phyloP scores from a whole-genome alignment of 176 grass and related monocot species.

The Alloteropsis semialata region DNA sequence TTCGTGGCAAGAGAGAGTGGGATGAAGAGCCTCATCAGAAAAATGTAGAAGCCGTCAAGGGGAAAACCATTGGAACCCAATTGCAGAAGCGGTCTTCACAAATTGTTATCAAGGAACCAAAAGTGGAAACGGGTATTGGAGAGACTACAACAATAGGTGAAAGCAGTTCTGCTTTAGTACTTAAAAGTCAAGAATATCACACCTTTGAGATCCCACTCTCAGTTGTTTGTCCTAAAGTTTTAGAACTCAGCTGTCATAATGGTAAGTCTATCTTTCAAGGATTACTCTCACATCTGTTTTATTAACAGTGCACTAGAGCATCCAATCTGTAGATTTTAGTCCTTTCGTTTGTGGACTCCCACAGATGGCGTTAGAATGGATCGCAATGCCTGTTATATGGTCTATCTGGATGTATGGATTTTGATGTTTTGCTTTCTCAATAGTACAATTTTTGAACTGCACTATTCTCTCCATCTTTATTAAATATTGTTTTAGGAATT shows the following conservation, averaged over 20 bases:
- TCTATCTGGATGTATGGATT: neutral
- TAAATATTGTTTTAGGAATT: neutral
- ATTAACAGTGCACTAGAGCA: neutral
- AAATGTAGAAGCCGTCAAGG: neutral
- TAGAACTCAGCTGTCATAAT: neutral
- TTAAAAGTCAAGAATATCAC: neutral
- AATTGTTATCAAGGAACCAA: neutral
- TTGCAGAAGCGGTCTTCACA: constrained; percentile 3
- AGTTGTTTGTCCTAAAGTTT: neutral
- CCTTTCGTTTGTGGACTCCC: neutral
- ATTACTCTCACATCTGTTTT: neutral
- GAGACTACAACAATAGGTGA: neutral
- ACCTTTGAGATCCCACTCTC: constrained; percentile 16
- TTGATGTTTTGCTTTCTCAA: neutral
- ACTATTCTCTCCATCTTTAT: neutral
- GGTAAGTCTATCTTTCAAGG: constrained; percentile 24
- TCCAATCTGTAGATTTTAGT: neutral
- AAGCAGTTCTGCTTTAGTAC: neutral
- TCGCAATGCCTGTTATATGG: neutral
- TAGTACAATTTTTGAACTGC: neutral
- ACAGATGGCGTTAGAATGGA: neutral
- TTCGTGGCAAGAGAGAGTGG: constrained; percentile 1
- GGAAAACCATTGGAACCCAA: neutral
- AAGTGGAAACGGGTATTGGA: neutral
- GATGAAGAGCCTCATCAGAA: neutral